These are phyloP conservation scores for Termitomyces sp. DNA, from an alignment of 768 basidiomycete genomes.

Conservation along the genomic window DNA sequence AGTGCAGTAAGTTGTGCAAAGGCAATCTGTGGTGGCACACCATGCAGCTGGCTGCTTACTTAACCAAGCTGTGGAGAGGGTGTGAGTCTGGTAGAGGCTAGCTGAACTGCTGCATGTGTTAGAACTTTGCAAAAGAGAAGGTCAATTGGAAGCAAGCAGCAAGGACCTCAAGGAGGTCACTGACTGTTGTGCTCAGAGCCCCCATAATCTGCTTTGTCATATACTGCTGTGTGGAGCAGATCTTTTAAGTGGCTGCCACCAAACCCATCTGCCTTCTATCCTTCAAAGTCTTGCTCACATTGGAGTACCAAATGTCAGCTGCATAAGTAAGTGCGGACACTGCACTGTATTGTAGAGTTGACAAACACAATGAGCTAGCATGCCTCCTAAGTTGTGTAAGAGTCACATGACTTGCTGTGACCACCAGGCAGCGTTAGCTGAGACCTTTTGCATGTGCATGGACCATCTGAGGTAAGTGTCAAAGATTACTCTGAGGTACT, in stretches of 20 bases:
- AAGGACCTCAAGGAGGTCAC: neutral
- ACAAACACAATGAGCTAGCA: neutral
- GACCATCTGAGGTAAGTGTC: neutral
- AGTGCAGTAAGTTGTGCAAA: neutral
- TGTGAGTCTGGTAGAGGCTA: neutral
- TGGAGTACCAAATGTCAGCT: neutral
- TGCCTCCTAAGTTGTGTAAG: neutral
- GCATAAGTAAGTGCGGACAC: neutral
- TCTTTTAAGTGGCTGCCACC: neutral
- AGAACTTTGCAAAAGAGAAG: neutral
- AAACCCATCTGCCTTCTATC: neutral
- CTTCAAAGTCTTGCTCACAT: neutral
- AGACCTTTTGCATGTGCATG: neutral
- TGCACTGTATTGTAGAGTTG: neutral
- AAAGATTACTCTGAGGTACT: neutral
- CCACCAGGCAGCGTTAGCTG: neutral
- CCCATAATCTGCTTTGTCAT: neutral
- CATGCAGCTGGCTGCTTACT: neutral
- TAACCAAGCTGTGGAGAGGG: neutral
- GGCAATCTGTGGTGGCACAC: neutral
- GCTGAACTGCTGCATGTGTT: neutral
- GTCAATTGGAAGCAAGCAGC: neutral
- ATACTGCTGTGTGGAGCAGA: neutral
- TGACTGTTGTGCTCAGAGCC: neutral
- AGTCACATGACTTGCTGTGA: neutral